Base-by-base conservation (phyloP, 106 monocot genomes). In the Platanthera guangdongensis region DNA sequence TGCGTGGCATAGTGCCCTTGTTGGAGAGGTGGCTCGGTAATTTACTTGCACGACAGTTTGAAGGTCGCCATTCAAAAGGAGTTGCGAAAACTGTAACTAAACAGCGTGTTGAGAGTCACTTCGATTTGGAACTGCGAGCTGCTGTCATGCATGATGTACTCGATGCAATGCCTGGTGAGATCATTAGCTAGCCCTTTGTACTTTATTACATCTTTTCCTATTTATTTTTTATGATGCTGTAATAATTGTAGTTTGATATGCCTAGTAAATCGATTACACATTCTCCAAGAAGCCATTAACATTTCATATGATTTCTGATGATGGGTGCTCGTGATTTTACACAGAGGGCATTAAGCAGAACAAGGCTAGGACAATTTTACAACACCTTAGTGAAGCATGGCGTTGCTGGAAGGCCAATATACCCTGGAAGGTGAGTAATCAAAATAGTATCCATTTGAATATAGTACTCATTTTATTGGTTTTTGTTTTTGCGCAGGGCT, bases 131-230 rank as follows among this genome's bases (percentile, higher is more conserved):
- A 73, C 92, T 99, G 73, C 84, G 99, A 75, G 99, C 99, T 84
- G 99, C 99, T 77, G 99, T 99, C 55, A 99, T 99, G 99, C 99
- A 99, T 83, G 99, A 99, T 92, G 90, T 99, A 59, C 92, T 99
- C 78, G 99, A 99, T 90, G 99, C 99, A 51, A 99, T 99, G 99
- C 99, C 99, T 88, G 95, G 95, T 93, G 49, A 82, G 47, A 11
- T 28, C 55, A 49, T 73, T 50, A 19, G 55, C 46, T 50, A 19
- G 55, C 46, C 52, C 9, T 53, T 39, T 22, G 47, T 80, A 60
- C 12, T 64, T 72, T 32, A 65, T 65, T 25, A 4, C 16, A n/a
- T 2, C 32, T 32, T 65, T 11, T 32, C 65, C 30, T 4, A 65
- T 30, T 32, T 65, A 12, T 6, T 39, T 32, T 32, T 65, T 32